These are phyloP conservation scores for Capillidium rhysosporum DNA, from an alignment of 371 early-diverging fungal genomes.

Conservation along the genomic window DNA sequence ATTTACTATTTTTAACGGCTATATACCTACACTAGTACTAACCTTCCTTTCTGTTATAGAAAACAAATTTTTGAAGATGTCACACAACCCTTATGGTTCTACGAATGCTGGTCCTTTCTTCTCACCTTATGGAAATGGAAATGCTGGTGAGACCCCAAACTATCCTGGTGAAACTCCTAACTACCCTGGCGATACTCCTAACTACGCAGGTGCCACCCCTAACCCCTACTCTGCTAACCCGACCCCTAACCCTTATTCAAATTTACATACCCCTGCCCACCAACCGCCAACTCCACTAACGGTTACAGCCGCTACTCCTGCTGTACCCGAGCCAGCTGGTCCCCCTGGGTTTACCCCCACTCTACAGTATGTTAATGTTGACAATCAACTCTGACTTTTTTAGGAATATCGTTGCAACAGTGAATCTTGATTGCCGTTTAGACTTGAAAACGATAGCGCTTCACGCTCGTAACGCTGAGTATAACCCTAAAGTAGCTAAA, in stretches of 20 bases:
- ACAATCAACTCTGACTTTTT: slow-evolving; percentile 6
- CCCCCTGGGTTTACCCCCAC: slow-evolving; percentile 62
- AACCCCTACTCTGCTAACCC: slow-evolving; percentile 5
- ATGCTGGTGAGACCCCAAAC: neutral
- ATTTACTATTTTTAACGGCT: too few relatives aligned
- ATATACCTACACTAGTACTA: too few relatives aligned
- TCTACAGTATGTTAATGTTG: slow-evolving; percentile 44
- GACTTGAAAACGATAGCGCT: slow-evolving; percentile 99
- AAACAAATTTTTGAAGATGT: neutral
- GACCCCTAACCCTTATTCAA: slow-evolving; percentile 4
- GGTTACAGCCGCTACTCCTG: slow-evolving; percentile 13
- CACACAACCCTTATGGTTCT: neutral
- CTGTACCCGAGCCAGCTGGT: slow-evolving; percentile 26
- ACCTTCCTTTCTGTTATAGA: too few relatives aligned
- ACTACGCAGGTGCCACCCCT: neutral
- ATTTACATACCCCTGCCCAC: slow-evolving; percentile 19
- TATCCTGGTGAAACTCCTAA: slow-evolving; percentile 1
- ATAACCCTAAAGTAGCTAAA: slow-evolving; percentile 95
- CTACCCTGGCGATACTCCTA: neutral
- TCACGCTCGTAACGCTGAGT: slow-evolving; percentile 99
- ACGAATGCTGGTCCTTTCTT: slow-evolving; percentile 4
- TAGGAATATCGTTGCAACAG: slow-evolving; percentile 99
- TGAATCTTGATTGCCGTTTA: slow-evolving; percentile 97
- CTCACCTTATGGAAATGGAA: neutral
- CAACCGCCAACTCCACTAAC: slow-evolving; percentile 22